These are phyloP conservation scores for Fraxinus velutina DNA, from an alignment of 305 asterid genomes.

Conservation along the genomic window DNA sequence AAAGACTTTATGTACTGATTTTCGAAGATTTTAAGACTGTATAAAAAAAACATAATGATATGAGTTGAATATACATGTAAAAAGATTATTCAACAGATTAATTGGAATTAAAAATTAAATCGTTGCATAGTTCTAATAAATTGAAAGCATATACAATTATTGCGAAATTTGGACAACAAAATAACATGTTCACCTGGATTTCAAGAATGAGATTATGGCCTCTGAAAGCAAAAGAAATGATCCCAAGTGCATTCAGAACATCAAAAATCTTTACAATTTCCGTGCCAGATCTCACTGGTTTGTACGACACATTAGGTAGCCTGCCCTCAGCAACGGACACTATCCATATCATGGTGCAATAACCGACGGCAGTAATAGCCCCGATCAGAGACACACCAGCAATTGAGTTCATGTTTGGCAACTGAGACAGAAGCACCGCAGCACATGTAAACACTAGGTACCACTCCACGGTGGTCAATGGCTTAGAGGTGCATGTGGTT, in stretches of 20 bases:
- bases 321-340: conserved; percentile 66
- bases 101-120: neutral
- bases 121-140: neutral
- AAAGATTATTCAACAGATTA: neutral
- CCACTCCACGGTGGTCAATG: conserved; percentile 73
- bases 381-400: conserved; percentile 85
- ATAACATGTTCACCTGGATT: conserved; percentile 57
- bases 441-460: conserved; percentile 72
- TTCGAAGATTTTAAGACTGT: neutral
- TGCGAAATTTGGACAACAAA: neutral
- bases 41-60: neutral
- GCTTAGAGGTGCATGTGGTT: conserved; percentile 40
- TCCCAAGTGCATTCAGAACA: conserved; percentile 76
- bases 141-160: neutral
- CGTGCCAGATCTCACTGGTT: conserved; percentile 38
- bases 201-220: conserved; percentile 92
- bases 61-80: neutral
- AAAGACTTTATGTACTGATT: neutral
- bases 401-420: conserved; percentile 83
- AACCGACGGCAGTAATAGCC: conserved; percentile 72
- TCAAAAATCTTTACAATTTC: conserved; percentile 46
- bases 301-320: conserved; percentile 56
- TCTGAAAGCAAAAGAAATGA: conserved; percentile 79
- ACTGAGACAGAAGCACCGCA: conserved; percentile 74
- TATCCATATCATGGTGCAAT: conserved; percentile 72